Base-by-base conservation (phyloP, 768 basidiomycete species). In the Tulasnella sp. region DNA sequence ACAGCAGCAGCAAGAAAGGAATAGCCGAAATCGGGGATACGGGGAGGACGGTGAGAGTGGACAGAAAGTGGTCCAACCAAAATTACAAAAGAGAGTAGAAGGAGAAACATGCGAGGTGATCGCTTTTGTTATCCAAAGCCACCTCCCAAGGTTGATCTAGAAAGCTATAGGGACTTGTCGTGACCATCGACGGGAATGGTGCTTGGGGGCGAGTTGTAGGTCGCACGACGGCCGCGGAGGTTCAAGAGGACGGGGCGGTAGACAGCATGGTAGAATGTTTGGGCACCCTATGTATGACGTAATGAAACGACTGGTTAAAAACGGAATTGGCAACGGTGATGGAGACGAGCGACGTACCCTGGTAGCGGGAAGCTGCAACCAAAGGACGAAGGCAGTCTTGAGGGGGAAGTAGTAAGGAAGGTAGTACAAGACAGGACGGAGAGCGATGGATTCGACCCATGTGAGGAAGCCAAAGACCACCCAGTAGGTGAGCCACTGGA, bases 401-500 rank as follows among this genome's bases (percentile, higher is more conserved):
- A 90, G 78, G 42, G 86, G 82, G 68, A 83, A 96, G 70, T 94
- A 97, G 86, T 90, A 91, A 41, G 92, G 88, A 64, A 92, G 66
- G 67, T 92, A 98, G 75, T 93, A 90, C 62, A 97, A 82, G 59
- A 96, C 78, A 60, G 86, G 59, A 50, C 85, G 80, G 62, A 88
- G 75, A 51, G 86, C 88, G 64, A 94, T 77, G 66, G 80, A 83
- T 73, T 97, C 94, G 59, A 87, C 65, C 72, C 96, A 88, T 75
- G 85, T 94, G 79, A 96, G 83, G 70, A 83, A 85, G 54, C 90
- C 91, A 64, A 96, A 93, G 53, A 94, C 78, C 67, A 88, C 77
- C 94, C 94, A 98, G 76, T 98, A 98, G 2, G 93, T 94, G 66
- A 97, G 77, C 92, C 92, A 97, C 72, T 96, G 92, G 65, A 85